Conservation (phyloP, 805 yeast species). For the Lipomyces starkeyi region DNA sequence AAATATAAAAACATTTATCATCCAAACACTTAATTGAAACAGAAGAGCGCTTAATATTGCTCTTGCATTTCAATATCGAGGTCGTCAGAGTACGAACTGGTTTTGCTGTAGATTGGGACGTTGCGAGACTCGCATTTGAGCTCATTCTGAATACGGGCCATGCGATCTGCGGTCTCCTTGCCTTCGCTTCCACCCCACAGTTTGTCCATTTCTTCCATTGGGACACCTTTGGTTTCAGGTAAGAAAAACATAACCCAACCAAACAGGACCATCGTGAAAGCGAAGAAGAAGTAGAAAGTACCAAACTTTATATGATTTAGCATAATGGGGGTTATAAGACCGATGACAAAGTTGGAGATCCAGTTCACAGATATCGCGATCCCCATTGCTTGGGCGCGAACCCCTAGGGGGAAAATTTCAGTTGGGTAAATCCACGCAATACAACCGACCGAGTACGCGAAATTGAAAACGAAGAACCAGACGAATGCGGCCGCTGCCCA, state of each 20-base stretch:
- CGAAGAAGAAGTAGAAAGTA: constrained; percentile 40
- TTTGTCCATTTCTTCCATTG: constrained; percentile 80
- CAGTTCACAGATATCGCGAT: constrained; percentile 70
- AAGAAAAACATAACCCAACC: constrained; percentile 65
- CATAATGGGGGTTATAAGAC: constrained; percentile 60
- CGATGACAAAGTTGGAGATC: constrained; percentile 55
- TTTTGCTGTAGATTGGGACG: neutral
- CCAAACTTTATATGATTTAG: constrained; percentile 40
- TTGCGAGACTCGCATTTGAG: constrained; percentile 12
- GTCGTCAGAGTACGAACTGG: neutral
- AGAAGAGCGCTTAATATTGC: neutral
- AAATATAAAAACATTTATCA: neutral
- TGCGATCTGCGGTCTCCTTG: constrained; percentile 26
- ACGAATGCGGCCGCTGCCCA: constrained; percentile 39
- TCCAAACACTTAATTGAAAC: neutral
- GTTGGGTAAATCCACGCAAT: constrained; percentile 66
- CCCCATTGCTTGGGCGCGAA: constrained; percentile 72
- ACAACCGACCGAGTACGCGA: constrained; percentile 40
- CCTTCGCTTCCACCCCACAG: constrained; percentile 52
- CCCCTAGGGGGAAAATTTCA: constrained; percentile 67
- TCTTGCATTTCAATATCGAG: constrained; percentile 4
- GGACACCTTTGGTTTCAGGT: constrained; percentile 67
- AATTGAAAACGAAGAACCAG: constrained; percentile 39
- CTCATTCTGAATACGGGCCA: constrained; percentile 25
- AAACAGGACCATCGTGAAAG: constrained; percentile 33